Base-by-base conservation (phyloP, 2,329 filamentous ascomycete genomes). In the Exophiala aquamarina region DNA sequence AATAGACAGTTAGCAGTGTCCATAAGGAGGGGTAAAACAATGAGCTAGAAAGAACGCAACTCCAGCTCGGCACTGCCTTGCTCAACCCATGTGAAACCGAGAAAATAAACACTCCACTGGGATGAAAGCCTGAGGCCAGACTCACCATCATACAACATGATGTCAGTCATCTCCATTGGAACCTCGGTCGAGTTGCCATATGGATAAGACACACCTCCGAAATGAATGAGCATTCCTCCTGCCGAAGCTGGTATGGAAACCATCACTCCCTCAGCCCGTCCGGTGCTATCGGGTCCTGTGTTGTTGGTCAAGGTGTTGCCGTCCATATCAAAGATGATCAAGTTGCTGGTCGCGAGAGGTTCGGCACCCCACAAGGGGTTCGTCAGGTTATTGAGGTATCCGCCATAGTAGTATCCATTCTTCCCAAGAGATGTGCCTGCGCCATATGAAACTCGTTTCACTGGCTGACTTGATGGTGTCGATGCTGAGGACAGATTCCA, bases 201-300 rank as follows among this genome's bases (percentile, higher is more conserved):
- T 2, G 63, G 62, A 26, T 78, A 74, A 49, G 73, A 69, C 5
- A 84, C 63, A 9, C 82, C 82, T 13, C 82, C 82, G 62, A 85
- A 78, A 56, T 83, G 83, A 1, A 83, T 67, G 20, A 85, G 66
- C 61, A 84, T 65, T 1, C 82, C 82, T 11, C 66, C 71, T 52
- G 83, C 77, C 11, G 80, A 79, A 4, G 76, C 75, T 1, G 82
- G 82, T 19, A 85, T 65, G 54, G 79, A 84, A 0, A 80, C 65
- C 73, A 85, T 73, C 3, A 70, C 69, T 1, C 82, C 82, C 59
- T 84, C 82, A 2, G 80, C 82, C 41, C 81, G 69, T 2, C 74
- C 71, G 10, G 67, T 61, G n/a, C 58, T 62, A 58, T 82, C 79
- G 2, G 75, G 78, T 1, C 78, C 78, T 1, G 74, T 76, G 15